Evolutionary conservation across 257 asterid species (phyloP), one percentile per base, ranked within the genome.

Genomic region (Eustoma russellianum): DNA sequence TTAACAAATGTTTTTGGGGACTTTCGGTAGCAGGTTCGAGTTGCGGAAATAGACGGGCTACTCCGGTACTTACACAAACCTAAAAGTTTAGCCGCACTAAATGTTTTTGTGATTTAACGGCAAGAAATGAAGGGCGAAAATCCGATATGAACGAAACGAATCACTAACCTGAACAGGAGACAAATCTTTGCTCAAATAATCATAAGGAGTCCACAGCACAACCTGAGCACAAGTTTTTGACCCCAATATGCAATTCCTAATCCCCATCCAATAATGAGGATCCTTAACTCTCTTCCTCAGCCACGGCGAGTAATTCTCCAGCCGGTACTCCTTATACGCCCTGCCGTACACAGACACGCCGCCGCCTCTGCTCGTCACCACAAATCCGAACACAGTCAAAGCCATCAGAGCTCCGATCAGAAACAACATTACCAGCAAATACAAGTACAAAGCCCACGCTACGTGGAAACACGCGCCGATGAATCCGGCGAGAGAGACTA

Each of bases 381-480:
- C 83, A 70, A 92, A 79, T 47, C 99, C 99, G 51, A 92, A 92
- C 0, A 92, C 57, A 1, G 96, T 85, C 5, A 92, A 33, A 0
- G 67, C 93, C 81, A 92, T 79, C 13, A 92, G 57, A 0, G 89
- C 67, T 0, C 75, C 95, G 17, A 92, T 92, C 17, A 88, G 81
- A 14, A 85, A 33, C 33, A 92, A 50, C 99, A 92, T 88, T 67
- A 85, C 68, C 7, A 81, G 68, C 5, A 92, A 47, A 62, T 92
- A 92, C 10, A 92, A 73, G 90, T 93, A 88, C 5, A 92, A 82
- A 0, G 88, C 99, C 88, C 99, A 92, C 17, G 95, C 93, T 9
- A 92, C 86, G 70, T 85, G 79, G 54, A 92, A 88, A 51, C 97
- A 92, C 0, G 99, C 94, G 1, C 97, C 99, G 1, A 92, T 85